Evolutionary conservation across 2,329 filamentous ascomycete species (phyloP), one percentile per base, ranked within the genome.

Genomic region (Monosporascus ibericus): DNA sequence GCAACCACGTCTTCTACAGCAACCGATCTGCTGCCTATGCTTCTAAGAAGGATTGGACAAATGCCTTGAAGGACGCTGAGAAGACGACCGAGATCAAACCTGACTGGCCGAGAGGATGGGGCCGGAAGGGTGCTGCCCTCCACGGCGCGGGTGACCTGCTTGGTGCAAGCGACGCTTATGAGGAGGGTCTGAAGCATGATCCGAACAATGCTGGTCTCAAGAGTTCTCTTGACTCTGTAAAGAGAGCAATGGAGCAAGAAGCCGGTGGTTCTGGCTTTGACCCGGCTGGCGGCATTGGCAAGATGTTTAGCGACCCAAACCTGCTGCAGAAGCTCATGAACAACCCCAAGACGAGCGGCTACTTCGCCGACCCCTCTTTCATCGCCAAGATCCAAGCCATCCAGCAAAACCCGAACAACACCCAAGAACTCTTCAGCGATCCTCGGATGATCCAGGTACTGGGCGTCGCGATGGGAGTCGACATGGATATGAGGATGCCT

Each of bases 51-150:
- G 84, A 97, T 54, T 99, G 88, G 79, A 77, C 88, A 58, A 81
- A 87, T 61, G 94, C 94, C 20, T 76, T 97, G 25, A 80, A 87
- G 58, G 94, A 99, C 78, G 94, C 94, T 53, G 86, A 86, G 68
- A 96, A 96, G 80, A 94, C 90, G 3, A 95, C 88, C 51, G 84
- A 95, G 73, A 78, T 99, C 70, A 97, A 99, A 79, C 88, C 92
- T 14, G 94, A 97, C 77, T 99, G 94, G 94, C 85, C 90, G 55
- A 97, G 97, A 75, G 94, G 94, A 60, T 96, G 90, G 87, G 87
- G 88, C 54, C 86, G 94, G 55, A 96, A 96, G 72, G 94, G 92
- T 60, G 87, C 91, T 58, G 94, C 94, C 52, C 79, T 92, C 36
- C 94, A 96, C 70, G 94, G 94, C 46, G 77, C 86, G 55, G 90